Base-by-base conservation (phyloP, 2,329 filamentous ascomycete species). In the Ophidiomyces ophidiicola region DNA sequence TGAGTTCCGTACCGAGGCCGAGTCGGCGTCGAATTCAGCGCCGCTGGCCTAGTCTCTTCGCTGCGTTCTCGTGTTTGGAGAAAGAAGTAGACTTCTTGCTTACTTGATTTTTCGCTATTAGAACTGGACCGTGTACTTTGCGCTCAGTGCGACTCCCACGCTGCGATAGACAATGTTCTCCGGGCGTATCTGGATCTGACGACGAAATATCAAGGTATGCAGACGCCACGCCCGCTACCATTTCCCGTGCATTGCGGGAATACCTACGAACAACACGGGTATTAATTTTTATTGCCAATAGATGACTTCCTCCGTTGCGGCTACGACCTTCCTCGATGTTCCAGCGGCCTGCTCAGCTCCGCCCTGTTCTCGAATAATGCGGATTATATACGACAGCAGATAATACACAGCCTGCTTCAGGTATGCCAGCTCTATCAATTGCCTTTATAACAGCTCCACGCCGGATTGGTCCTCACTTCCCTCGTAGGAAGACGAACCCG, bases 321-420 rank as follows among this genome's bases (percentile, higher is more conserved):
- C 50, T 77, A 87, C 54, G 83, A 92, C 53, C 70, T 94, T 42
- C 77, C 78, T 17, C 75, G 70, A 51, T 96, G 87, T 65, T 80
- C 82, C 44, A 81, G 83, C 58, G 76, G 76, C 58, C 72, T 98
- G 25, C 68, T 92, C 42, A 70, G 79, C 37, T 86, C 86, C 56
- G 64, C 67, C 12, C 67, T 96, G 31, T 98, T 92, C 59, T 62
- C 64, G 18, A 62, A 70, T 10, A 80, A 94, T 58, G 73, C 76
- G 49, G 80, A 85, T 42, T 96, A 98, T 62, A 82, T 96, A 46
- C 82, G 88, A 46, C 82, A 76, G 31, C 90, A 96, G 64, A 85
- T 98, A 53, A 77, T 96, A 48, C 86, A 93, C 61, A 87, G 85
- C 58, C 69, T 98, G 37, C 65, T 94, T 38, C 73, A 78, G 64